A percentile compares a stretch with the other conserved stretches of the same genome.
These are phyloP conservation scores for Misopates orontium DNA, from an alignment of 257 asterid genomes.

Conservation along the genomic window DNA sequence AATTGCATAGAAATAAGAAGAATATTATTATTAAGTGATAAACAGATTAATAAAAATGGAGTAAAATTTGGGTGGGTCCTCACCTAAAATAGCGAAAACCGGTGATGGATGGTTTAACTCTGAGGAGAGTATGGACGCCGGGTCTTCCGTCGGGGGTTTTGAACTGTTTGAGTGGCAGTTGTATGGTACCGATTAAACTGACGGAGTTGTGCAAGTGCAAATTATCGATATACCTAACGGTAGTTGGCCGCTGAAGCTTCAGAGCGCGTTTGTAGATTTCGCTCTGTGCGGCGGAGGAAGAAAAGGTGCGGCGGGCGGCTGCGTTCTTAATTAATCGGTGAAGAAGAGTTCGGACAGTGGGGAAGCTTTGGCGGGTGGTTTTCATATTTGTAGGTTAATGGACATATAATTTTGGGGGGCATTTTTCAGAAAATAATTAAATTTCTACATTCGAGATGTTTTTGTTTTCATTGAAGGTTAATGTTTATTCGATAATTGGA, in stretches of 20 bases:
- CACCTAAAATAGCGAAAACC: conserved; percentile 37
- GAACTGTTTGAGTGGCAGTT: conserved; percentile 22
- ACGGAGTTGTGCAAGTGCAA: conserved; percentile 54
- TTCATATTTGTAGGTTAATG: neutral
- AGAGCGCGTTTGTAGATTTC: conserved; percentile 55
- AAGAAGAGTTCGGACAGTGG: conserved; percentile 25
- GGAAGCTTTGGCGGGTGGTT: conserved; percentile 22
- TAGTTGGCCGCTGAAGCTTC: conserved; percentile 62
- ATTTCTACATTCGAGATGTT: too few relatives aligned
- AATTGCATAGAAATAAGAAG: neutral
- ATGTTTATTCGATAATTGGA: too few relatives aligned
- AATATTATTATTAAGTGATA: neutral
- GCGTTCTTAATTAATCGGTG: conserved; percentile 25
- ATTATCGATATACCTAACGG: conserved; percentile 26
- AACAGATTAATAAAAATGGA: neutral
- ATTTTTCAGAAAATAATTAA: too few relatives aligned
- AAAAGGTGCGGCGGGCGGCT: conserved; percentile 36
- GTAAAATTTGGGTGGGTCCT: conserved; percentile 22
- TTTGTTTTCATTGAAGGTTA: too few relatives aligned
- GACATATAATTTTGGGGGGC: too few relatives aligned
- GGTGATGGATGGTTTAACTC: conserved; percentile 31
- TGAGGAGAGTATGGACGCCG: conserved; percentile 48
- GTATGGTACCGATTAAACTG: conserved; percentile 65
- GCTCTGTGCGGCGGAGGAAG: conserved; percentile 44
- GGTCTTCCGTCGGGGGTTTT: conserved; percentile 20